These are phyloP conservation scores for Cyclotella cryptica DNA, from an alignment of 108 stramenopile genomes.

Conservation along the genomic window DNA sequence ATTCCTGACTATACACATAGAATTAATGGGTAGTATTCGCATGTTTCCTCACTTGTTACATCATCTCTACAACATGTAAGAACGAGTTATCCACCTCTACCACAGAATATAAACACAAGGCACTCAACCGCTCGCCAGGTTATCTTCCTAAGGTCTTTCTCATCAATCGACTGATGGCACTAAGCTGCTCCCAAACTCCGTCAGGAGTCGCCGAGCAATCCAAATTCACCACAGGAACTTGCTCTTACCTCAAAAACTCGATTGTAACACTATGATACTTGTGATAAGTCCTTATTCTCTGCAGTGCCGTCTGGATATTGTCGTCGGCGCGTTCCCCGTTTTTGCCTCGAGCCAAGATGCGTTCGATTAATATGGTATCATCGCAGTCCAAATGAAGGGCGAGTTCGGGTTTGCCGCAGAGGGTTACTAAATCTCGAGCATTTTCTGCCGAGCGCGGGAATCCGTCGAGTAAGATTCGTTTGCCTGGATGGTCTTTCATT, in stretches of 20 bases:
- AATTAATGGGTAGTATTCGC: too few relatives aligned
- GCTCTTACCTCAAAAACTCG: conserved; percentile 79
- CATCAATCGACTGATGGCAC: conserved; percentile 60
- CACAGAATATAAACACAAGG: not conserved
- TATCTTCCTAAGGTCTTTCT: conserved; percentile 22
- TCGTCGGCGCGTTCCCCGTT: conserved; percentile 72
- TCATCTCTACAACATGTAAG: not conserved
- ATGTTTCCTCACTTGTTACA: too few relatives aligned
- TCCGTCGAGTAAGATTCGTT: conserved; percentile 88
- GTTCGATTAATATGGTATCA: conserved; percentile 79
- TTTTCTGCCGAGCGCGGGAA: conserved; percentile 86
- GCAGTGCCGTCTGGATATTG: conserved; percentile 82
- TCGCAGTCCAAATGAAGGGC: conserved; percentile 85
- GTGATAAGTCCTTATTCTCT: conserved; percentile 79
- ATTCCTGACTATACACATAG: not conserved
- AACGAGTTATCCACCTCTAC: not conserved
- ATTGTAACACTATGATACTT: conserved; percentile 76
- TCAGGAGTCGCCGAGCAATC: conserved; percentile 82
- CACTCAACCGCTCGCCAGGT: not conserved
- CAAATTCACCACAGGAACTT: conserved; percentile 83
- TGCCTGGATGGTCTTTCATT: conserved; percentile 83
- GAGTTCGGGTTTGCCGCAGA: conserved; percentile 83
- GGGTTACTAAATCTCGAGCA: conserved; percentile 69
- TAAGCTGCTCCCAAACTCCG: conserved; percentile 82
- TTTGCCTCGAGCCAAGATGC: conserved; percentile 71